Conservation (phyloP, 169 alveolate genomes). For the Plasmodium fragile region DNA sequence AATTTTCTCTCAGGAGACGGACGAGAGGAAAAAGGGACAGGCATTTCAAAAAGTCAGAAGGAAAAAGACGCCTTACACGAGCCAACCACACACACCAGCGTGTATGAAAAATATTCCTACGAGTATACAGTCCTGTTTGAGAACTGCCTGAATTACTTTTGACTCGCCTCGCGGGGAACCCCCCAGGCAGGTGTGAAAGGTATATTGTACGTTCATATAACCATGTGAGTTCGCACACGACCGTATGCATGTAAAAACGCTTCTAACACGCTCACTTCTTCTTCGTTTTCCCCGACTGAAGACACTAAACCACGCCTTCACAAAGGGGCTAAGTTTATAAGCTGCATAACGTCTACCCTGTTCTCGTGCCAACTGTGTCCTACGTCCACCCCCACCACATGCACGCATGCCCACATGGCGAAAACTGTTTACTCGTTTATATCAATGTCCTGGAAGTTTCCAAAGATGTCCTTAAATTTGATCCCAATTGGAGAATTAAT, state of each 20-base stretch:
- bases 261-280: not conserved
- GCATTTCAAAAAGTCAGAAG: not conserved
- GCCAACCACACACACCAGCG: not conserved
- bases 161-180: not conserved
- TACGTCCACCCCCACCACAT: not conserved
- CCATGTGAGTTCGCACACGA: not conserved
- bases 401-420: not conserved
- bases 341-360: not conserved
- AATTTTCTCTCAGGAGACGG: not conserved
- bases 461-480: constrained; percentile 59
- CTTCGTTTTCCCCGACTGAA: not conserved
- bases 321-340: not conserved
- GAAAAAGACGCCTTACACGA: not conserved
- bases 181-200: not conserved
- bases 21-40: not conserved
- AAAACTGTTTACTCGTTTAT: not conserved
- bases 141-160: constrained; percentile 28
- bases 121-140: constrained; percentile 32
- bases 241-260: not conserved
- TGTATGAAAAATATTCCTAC: constrained; percentile 17
- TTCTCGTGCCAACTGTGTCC: not conserved
- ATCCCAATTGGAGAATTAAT: constrained; percentile 63
- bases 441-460: constrained; percentile 46
- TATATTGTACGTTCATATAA: not conserved
- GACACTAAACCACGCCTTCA: not conserved